Percentiles rank a stretch among this genome's conserved stretches.
Conservation (phyloP, 305 asterid genomes). For the Fraxinus paxiana region DNA sequence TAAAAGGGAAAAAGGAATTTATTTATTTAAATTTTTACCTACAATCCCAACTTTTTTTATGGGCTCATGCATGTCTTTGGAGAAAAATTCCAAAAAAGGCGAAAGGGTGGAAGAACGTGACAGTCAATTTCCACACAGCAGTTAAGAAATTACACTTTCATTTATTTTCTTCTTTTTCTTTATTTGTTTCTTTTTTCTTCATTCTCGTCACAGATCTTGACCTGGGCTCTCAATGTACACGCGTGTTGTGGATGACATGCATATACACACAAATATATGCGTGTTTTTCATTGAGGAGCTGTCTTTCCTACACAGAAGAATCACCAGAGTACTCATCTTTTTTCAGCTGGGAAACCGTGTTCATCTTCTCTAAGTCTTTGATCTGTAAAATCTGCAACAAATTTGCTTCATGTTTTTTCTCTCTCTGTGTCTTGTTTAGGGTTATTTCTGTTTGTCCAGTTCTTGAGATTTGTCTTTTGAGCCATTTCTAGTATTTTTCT, state of each 20-base stretch:
- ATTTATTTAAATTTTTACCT: no score
- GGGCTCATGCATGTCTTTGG: neutral
- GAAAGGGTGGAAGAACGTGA: constrained; percentile 39
- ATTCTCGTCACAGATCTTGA: neutral
- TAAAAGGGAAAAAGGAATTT: neutral
- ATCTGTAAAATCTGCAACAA: neutral
- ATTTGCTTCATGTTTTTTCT: neutral
- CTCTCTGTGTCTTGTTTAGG: neutral
- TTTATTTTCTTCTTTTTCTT: neutral
- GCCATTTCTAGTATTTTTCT: neutral
- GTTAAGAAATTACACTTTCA: constrained; percentile 23
- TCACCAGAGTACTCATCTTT: neutral
- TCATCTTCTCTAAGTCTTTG: neutral
- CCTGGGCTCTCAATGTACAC: neutral
- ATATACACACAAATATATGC: neutral
- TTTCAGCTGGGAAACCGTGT: neutral
- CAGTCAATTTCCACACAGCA: constrained; percentile 33
- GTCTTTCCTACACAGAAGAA: neutral
- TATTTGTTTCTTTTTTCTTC: neutral
- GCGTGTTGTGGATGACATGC: neutral
- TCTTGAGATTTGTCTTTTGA: neutral
- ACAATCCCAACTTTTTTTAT: neutral
- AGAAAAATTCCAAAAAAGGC: constrained; percentile 18
- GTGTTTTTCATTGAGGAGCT: neutral
- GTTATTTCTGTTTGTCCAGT: neutral